phyloP scores from a whole-genome alignment of 345 rosid genomes.

The Euphorbia pulcherrima region DNA sequence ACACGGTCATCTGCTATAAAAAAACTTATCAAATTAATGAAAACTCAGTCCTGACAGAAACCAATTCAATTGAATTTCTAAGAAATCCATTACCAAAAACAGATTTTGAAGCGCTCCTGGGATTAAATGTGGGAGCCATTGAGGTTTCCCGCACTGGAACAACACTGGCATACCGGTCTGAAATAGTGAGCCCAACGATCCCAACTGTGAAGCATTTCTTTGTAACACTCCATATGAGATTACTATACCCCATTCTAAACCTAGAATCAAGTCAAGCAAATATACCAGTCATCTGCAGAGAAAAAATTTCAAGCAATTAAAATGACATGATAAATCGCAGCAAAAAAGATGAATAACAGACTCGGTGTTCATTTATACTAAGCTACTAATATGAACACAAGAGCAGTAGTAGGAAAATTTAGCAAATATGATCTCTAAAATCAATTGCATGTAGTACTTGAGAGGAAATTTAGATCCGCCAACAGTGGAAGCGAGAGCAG shows the following conservation, averaged over 20 bases:
- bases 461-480: too few species aligned
- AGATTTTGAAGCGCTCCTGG: conserved; percentile 27
- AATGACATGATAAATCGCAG: neutral
- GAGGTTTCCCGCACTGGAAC: conserved; percentile 60
- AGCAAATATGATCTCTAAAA: neutral
- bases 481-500: neutral
- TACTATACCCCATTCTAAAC: conserved; percentile 21
- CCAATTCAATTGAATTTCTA: conserved; percentile 1
- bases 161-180: conserved; percentile 61
- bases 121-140: conserved; percentile 79
- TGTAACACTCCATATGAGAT: conserved; percentile 42
- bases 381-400: neutral
- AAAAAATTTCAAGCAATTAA: neutral
- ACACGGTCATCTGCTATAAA: conserved; percentile 74
- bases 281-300: conserved; percentile 35
- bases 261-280: conserved; percentile 19
- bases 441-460: too few species aligned
- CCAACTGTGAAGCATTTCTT: conserved; percentile 56
- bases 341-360: neutral
- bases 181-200: conserved; percentile 54
- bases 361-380: neutral
- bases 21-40: conserved; percentile 15
- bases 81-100: conserved; percentile 16
- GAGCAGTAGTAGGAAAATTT: neutral
- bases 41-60: conserved; percentile 6